Conservation (phyloP, 1,284 basidiomycete genomes). For the Ceratobasidium sp. region DNA sequence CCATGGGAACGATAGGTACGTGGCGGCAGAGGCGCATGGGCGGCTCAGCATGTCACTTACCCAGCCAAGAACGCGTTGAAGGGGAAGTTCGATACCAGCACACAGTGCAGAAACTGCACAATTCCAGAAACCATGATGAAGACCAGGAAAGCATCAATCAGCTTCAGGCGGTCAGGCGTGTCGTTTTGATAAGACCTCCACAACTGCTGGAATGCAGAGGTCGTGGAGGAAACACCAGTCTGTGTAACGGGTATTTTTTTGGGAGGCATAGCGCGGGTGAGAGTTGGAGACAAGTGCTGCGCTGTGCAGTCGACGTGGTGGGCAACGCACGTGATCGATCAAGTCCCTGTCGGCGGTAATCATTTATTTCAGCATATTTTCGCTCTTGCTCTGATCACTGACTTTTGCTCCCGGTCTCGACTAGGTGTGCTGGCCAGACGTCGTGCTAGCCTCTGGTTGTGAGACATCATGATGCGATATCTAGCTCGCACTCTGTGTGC, state of each 20-base stretch:
- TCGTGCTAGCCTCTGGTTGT: neutral
- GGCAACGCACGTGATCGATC: conserved; percentile 42
- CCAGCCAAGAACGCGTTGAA: conserved; percentile 97
- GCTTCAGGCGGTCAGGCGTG: conserved; percentile 85
- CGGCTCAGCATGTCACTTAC: conserved; percentile 55
- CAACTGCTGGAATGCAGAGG: conserved; percentile 62
- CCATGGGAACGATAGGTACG: conserved; percentile 3
- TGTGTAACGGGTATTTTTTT: conserved; percentile 34
- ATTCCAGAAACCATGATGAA: conserved; percentile 93
- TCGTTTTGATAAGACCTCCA: conserved; percentile 78
- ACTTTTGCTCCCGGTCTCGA: neutral
- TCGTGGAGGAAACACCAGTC: conserved; percentile 21
- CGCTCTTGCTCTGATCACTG: conserved; percentile 24
- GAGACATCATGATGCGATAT: neutral
- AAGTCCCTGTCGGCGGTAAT: conserved; percentile 32
- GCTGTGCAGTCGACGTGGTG: conserved; percentile 50
- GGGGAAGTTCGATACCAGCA: conserved; percentile 90
- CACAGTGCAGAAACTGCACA: conserved; percentile 89
- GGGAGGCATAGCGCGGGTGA: conserved; percentile 46
- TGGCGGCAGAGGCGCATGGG: neutral
- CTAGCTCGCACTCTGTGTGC: conserved; percentile 5
- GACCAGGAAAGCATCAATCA: conserved; percentile 90
- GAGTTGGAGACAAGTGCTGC: conserved; percentile 43
- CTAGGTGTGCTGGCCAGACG: neutral
- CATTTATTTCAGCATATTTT: conserved; percentile 31